These are phyloP conservation scores for Monosporozyma unispora DNA, from an alignment of 805 yeast genomes.

Conservation along the genomic window DNA sequence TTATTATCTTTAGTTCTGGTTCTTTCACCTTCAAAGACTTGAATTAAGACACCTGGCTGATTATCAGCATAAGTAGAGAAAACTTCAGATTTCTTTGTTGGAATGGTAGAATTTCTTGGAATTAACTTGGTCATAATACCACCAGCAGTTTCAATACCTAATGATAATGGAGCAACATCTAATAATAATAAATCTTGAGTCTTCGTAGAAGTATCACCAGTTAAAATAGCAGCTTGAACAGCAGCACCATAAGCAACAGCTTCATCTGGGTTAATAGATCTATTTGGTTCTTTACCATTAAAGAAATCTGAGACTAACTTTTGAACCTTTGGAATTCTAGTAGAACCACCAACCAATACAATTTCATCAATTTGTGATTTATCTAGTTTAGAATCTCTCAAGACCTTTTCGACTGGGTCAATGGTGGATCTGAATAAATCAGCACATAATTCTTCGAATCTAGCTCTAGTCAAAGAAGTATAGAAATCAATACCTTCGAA, in stretches of 20 bases:
- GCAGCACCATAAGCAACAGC: slow-evolving; percentile 99
- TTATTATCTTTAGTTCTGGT: slow-evolving; percentile 93
- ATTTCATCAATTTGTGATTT: slow-evolving; percentile 86
- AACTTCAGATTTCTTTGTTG: slow-evolving; percentile 94
- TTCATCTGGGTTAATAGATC: slow-evolving; percentile 95
- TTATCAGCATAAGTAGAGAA: slow-evolving; percentile 96
- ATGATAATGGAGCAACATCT: slow-evolving; percentile 95
- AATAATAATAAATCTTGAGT: slow-evolving; percentile 89
- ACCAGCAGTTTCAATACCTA: slow-evolving; percentile 98
- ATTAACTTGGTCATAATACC: slow-evolving; percentile 98
- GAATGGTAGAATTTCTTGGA: slow-evolving; percentile 94
- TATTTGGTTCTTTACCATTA: slow-evolving; percentile 95
- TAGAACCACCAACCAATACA: slow-evolving; percentile 95
- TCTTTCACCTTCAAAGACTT: slow-evolving; percentile 98
- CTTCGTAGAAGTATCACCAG: slow-evolving; percentile 94
- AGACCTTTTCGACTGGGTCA: slow-evolving; percentile 92
- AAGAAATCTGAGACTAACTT: slow-evolving; percentile 92
- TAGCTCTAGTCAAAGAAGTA: slow-evolving; percentile 93
- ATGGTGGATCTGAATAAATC: slow-evolving; percentile 88
- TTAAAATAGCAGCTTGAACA: slow-evolving; percentile 92
- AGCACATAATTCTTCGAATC: slow-evolving; percentile 94
- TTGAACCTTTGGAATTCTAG: slow-evolving; percentile 96
- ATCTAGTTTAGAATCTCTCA: slow-evolving; percentile 83
- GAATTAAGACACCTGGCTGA: slow-evolving; percentile 97
- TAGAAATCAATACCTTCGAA: slow-evolving; percentile 94